Evolutionary conservation across 2,329 filamentous ascomycete species (phyloP), one percentile per base, ranked within the genome.

Genomic region (Aureobasidium vineae): DNA sequence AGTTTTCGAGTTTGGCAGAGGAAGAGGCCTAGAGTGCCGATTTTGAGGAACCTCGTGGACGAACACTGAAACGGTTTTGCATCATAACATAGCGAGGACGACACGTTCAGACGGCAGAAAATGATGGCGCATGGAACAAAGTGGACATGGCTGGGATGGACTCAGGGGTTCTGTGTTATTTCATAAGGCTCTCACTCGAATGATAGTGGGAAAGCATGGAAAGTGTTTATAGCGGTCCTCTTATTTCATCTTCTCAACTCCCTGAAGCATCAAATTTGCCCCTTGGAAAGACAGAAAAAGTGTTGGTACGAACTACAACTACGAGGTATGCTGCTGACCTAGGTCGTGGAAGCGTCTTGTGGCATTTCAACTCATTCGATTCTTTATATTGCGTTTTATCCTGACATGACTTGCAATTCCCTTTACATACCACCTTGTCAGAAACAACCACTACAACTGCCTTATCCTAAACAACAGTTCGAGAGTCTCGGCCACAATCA

Each of bases 161-260:
- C n/a, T 8, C 16, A 6, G 26, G 38, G 54, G 16, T 6, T 45
- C 38, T 19, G 40, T 43, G 38, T 41, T 28, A 28, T 56, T 41
- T 38, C 33, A 15, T 15, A 28, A 38, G 40, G 23, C 13, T 33
- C 40, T 50, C 43, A 40, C 59, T 63, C 21, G 3, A 41, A 36
- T 10, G 45, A 21, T 28, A 41, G 33, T 45, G 59, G 57, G 21
- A 50, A 49, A 61, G 59, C 59, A 63, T 63, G 59, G 59, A 63
- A 52, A 52, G 33, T 63, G 59, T 63, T 45, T 52, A 63, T 63
- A 63, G 57, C 41, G 57, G 19, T 38, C 21, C 36, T 60, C 38
- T 60, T 19, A 31, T 41, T 52, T 31, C 36, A 36, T n/a, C 45
- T 41, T 61, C 45, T 49, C 41, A 47, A 45, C 40, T 23, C 38